Conservation (phyloP, 306 rosid genomes). For the Bauhinia variegata region DNA sequence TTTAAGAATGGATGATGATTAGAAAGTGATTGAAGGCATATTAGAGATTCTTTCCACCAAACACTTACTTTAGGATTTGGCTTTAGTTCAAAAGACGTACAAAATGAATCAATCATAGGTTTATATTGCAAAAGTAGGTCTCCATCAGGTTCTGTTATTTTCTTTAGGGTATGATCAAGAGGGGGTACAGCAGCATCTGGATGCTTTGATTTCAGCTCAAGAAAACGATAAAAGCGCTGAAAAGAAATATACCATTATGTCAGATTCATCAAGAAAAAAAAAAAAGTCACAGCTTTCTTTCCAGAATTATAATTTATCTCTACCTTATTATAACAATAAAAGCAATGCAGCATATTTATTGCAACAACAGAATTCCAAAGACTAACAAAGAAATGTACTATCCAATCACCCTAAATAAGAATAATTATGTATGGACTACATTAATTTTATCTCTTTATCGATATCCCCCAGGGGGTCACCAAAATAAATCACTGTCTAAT, state of each 20-base stretch:
- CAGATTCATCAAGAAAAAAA: slow-evolving; percentile 29
- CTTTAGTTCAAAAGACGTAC: slow-evolving; percentile 53
- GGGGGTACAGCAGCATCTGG: slow-evolving; percentile 78
- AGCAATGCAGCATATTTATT: too few relatives aligned
- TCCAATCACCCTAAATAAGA: neutral
- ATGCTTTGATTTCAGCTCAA: slow-evolving; percentile 79
- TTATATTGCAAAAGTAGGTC: slow-evolving; percentile 59
- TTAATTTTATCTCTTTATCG: neutral
- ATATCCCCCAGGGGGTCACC: too few relatives aligned
- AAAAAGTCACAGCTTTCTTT: neutral
- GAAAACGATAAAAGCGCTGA: slow-evolving; percentile 74
- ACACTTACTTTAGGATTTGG: slow-evolving; percentile 63
- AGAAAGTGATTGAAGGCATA: neutral
- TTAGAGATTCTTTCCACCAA: slow-evolving; percentile 13
- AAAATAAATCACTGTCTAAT: neutral
- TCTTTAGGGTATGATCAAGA: slow-evolving; percentile 73
- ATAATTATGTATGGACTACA: neutral
- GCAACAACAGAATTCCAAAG: too few relatives aligned
- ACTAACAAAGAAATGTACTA: neutral
- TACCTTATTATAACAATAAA: neutral
- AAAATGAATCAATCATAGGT: slow-evolving; percentile 51
- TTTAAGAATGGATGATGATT: slow-evolving; percentile 7
- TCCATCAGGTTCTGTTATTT: slow-evolving; percentile 69
- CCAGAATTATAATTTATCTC: neutral
- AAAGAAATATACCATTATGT: slow-evolving; percentile 25